Evolutionary conservation across 2,329 filamentous ascomycete species (phyloP), one percentile per base, ranked within the genome.

Genomic region (Cercospora sojina): DNA sequence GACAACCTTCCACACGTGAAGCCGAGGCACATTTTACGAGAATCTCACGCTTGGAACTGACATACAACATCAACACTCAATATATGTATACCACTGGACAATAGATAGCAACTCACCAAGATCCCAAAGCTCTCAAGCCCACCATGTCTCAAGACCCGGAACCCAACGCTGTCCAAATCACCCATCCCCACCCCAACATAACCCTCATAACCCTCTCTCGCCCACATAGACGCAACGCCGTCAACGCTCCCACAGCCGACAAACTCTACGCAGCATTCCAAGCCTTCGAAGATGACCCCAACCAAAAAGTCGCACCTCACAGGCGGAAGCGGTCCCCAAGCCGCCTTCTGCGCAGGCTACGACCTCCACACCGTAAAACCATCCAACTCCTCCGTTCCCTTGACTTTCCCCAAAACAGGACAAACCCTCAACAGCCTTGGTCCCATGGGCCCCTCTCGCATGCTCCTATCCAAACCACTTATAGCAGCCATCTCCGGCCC

Each of bases 121-220:
- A 16, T 20, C 41, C n/a, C 18, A 47, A 47, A 23, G 18, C 41
- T 5, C 7, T 7, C 5, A 9, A 7, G 10, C 8, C 10, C 41
- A 47, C 12, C 3, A 47, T 47, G 41, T 47, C 41, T 23, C 41
- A 25, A 55, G 51, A 55, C 51, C 51, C 23, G 12, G 58, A 61
- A 32, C 38, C 35, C 35, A 32, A 72, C 16, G 58, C 70, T 12
- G 69, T 78, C 13, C 68, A 62, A n/a, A 67, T 74, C 53, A 66
- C 58, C 18, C 9, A 70, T 3, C 73, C 72, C 5, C 12, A 68
- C 23, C 56, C 59, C 16, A 84, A 84, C 56, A 84, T 87, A 70
- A 84, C 84, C 0, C 83, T 80, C n/a, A 84, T 87, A 64, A 80
- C 82, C n/a, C 81, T 87, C 69, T 82, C 84, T 74, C 81, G 85